Conservation (phyloP, 192 early-diverging fungal genomes). For the Paraglomus brasilianum region DNA sequence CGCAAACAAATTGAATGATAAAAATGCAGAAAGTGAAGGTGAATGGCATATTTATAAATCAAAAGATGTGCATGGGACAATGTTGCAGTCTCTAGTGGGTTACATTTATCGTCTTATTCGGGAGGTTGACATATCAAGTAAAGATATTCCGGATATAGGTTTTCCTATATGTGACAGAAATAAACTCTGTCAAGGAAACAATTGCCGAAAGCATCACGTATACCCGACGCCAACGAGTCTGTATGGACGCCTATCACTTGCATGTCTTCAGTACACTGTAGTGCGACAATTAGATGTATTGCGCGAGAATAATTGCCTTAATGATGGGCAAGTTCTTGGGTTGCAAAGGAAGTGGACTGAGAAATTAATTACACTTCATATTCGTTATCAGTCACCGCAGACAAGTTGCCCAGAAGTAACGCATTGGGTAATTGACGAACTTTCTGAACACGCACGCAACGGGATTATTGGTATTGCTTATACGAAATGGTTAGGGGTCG, state of each 20-base stretch:
- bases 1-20: not conserved
- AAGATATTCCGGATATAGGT: slow-evolving; percentile 8
- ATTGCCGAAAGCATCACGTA: slow-evolving; percentile 10
- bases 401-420: slow-evolving; percentile 19
- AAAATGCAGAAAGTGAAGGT: not conserved
- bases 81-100: not conserved
- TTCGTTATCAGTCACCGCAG: slow-evolving; percentile 21
- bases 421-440: not conserved
- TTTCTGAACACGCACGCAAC: not conserved
- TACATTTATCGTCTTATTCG: not conserved
- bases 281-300: not conserved
- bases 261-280: slow-evolving; percentile 3
- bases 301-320: not conserved
- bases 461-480: not conserved
- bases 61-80: not conserved
- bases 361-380: slow-evolving; percentile 14
- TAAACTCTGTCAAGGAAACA: not conserved
- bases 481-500: not conserved
- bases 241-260: not conserved
- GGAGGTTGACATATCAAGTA: not conserved
- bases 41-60: slow-evolving; percentile 2
- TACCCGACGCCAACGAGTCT: slow-evolving; percentile 9
- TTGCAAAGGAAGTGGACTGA: slow-evolving; percentile 19
- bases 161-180: not conserved
- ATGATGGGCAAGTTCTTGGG: not conserved